A percentile compares a stretch with the other conserved stretches of the same genome.
phyloP scores from a whole-genome alignment of 176 grass and related monocot species.

The Aegilops tauschii region DNA sequence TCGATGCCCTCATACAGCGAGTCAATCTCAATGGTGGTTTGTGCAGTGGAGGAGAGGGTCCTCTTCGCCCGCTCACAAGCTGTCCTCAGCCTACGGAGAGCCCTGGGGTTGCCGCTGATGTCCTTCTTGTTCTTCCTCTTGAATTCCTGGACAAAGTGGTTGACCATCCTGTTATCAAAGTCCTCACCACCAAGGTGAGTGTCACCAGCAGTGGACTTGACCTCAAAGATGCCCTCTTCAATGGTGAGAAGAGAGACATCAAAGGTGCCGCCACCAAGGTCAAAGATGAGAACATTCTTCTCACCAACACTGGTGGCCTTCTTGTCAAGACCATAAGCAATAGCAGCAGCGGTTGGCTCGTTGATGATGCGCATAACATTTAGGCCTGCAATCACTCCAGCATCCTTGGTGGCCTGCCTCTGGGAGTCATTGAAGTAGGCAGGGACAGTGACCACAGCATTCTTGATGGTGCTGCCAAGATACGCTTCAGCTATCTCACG shows the following conservation, averaged over 20 bases:
- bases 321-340: conserved; percentile 16
- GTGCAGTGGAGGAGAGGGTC: conserved; percentile 50
- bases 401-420: conserved; percentile 12
- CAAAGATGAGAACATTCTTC: conserved; percentile 68
- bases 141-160: conserved; percentile 65
- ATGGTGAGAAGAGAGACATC: conserved; percentile 59
- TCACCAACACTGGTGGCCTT: conserved; percentile 31
- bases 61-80: conserved; percentile 57
- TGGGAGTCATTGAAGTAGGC: conserved; percentile 13
- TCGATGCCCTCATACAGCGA: conserved; percentile 45
- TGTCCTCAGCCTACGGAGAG: conserved; percentile 47
- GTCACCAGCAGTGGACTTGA: conserved; percentile 61
- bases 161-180: conserved; percentile 66
- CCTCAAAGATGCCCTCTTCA: conserved; percentile 56
- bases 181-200: conserved; percentile 68
- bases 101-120: conserved; percentile 55
- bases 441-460: conserved; percentile 5
- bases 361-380: conserved; percentile 14
- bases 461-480: conserved; percentile 8
- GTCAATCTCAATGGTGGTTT: conserved; percentile 61
- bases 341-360: background rate
- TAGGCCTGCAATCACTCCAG: background rate
- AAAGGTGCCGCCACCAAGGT: conserved; percentile 61
- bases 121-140: conserved; percentile 67
- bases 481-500: conserved; percentile 10